phyloP scores from a whole-genome alignment of 306 rosid species.

The Cercis canadensis region DNA sequence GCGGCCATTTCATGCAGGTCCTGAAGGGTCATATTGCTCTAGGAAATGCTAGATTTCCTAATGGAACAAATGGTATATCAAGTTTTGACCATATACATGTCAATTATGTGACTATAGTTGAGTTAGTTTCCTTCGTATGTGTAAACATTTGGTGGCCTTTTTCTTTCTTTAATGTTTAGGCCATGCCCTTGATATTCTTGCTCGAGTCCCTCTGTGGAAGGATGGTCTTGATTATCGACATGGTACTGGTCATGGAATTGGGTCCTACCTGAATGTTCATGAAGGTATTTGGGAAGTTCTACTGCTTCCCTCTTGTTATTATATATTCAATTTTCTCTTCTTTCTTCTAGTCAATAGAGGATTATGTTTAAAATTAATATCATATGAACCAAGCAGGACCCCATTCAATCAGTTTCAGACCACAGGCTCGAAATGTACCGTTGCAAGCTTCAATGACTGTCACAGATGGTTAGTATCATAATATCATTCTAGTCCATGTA shows the following conservation, averaged over 20 bases:
- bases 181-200: conserved; percentile 85
- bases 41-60: conserved; percentile 93
- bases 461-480: conserved; percentile 81
- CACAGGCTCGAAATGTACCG: conserved; percentile 85
- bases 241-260: conserved; percentile 99
- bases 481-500: background rate
- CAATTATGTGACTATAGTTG: conserved; percentile 24
- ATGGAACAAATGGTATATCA: conserved; percentile 85
- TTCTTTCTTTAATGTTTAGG: conserved; percentile 49
- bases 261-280: conserved; percentile 95
- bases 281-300: conserved; percentile 64
- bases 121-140: conserved; percentile 21
- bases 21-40: conserved; percentile 93
- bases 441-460: conserved; percentile 94
- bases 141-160: conserved; percentile 19
- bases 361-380: conserved; percentile 12
- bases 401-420: conserved; percentile 94
- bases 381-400: conserved; percentile 70
- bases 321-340: conserved; percentile 2
- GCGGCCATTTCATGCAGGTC: conserved; percentile 62
- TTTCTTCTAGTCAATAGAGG: conserved; percentile 2
- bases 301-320: conserved; percentile 29
- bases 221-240: conserved; percentile 97
- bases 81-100: conserved; percentile 4
- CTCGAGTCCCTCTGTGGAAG: conserved; percentile 95